Conservation (phyloP, 352 stramenopile species). For the Phytophthora cryptogea region DNA sequence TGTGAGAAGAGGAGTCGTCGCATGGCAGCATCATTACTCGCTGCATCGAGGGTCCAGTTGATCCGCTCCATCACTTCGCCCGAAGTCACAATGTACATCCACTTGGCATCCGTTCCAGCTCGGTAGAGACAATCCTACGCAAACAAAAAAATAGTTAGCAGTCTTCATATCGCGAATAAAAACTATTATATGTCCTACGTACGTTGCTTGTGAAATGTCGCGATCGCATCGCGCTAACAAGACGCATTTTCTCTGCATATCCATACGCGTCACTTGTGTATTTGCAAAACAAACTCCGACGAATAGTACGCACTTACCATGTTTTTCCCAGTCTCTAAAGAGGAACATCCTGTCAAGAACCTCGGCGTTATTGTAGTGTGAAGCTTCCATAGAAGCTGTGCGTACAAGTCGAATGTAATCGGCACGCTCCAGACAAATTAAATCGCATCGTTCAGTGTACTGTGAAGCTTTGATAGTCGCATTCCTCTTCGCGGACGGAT, state of each 20-base stretch:
- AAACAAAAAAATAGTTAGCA: not conserved
- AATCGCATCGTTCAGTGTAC: constrained; percentile 59
- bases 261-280: not conserved
- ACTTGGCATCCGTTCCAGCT: constrained; percentile 64
- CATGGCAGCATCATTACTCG: constrained; percentile 24
- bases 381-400: constrained; percentile 78
- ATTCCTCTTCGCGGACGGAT: constrained; percentile 64
- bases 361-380: constrained; percentile 77
- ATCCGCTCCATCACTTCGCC: constrained; percentile 73
- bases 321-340: constrained; percentile 73
- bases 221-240: constrained; percentile 70
- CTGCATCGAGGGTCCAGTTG: constrained; percentile 53
- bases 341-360: constrained; percentile 79
- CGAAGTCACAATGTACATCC: constrained; percentile 73
- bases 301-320: constrained; percentile 37
- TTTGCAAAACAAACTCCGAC: not conserved
- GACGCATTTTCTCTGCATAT: constrained; percentile 69
- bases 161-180: not conserved
- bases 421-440: constrained; percentile 73
- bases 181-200: not conserved
- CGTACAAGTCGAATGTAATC: constrained; percentile 78
- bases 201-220: constrained; percentile 71
- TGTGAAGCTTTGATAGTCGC: constrained; percentile 76
- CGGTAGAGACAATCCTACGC: constrained; percentile 72
- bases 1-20: constrained; percentile 32